A percentile compares a stretch with the other conserved stretches of the same genome.
Conservation (phyloP, 768 basidiomycete genomes). For the Kwoniella europaea region DNA sequence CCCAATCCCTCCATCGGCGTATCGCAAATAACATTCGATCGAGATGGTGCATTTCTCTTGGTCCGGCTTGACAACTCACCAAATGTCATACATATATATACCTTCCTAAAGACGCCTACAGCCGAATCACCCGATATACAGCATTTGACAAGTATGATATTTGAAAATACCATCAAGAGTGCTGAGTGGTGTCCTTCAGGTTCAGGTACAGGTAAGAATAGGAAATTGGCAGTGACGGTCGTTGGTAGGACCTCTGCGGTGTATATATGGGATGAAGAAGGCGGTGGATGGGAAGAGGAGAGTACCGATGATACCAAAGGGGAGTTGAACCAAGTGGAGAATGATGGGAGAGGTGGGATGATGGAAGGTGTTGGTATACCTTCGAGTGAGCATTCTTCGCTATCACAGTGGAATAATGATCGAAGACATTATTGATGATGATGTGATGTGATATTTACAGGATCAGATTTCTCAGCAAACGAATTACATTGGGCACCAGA, state of each 20-base stretch:
- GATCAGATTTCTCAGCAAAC: slow-evolving; percentile 73
- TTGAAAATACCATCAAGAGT: slow-evolving; percentile 68
- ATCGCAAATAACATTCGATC: slow-evolving; percentile 79
- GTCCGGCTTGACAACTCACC: slow-evolving; percentile 64
- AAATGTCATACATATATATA: slow-evolving; percentile 70
- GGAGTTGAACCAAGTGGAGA: slow-evolving; percentile 60
- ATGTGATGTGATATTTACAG: slow-evolving; percentile 3
- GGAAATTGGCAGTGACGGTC: slow-evolving; percentile 18
- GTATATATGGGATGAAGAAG: slow-evolving; percentile 54
- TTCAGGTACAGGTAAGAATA: slow-evolving; percentile 45
- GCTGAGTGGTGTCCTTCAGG: slow-evolving; percentile 76
- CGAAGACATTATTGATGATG: not conserved
- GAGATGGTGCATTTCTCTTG: slow-evolving; percentile 72
- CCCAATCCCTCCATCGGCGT: slow-evolving; percentile 66
- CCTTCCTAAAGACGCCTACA: slow-evolving; percentile 70
- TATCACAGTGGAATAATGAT: not conserved
- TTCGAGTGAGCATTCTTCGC: slow-evolving; percentile 66
- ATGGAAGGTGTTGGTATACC: slow-evolving; percentile 91
- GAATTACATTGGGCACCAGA: slow-evolving; percentile 83
- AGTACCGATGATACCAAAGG: slow-evolving; percentile 1
- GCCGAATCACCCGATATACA: slow-evolving; percentile 44
- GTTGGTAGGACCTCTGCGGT: slow-evolving; percentile 32
- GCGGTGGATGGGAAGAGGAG: slow-evolving; percentile 49
- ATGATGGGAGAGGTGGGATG: slow-evolving; percentile 63
- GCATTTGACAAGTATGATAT: slow-evolving; percentile 61